phyloP scores from a whole-genome alignment of 495 filamentous ascomycete genomes.

The Aspergillus steynii region DNA sequence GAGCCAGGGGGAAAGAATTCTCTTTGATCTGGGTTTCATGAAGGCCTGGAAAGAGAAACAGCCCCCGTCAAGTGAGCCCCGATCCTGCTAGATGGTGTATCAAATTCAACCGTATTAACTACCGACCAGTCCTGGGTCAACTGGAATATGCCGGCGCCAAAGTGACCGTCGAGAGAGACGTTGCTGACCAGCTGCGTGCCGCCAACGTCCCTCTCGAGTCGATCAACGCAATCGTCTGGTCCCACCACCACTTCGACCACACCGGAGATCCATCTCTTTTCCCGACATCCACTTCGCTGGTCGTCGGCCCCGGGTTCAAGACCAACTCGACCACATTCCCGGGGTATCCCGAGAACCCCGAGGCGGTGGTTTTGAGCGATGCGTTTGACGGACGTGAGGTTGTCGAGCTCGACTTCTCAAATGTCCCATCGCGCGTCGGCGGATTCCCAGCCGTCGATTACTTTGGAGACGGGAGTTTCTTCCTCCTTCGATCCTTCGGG shows the following conservation, averaged over 20 bases:
- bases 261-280: slow-evolving; percentile 32
- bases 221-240: slow-evolving; percentile 16
- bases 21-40: too few relatives aligned
- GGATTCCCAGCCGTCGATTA: slow-evolving; percentile 11
- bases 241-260: slow-evolving; percentile 30
- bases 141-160: too few relatives aligned
- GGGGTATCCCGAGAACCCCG: slow-evolving; percentile 27
- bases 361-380: slow-evolving; percentile 13
- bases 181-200: background rate
- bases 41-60: too few relatives aligned
- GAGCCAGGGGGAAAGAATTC: too few relatives aligned
- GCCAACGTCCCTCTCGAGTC: too few relatives aligned
- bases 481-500: background rate
- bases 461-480: slow-evolving; percentile 12
- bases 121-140: too few relatives aligned
- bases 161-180: background rate
- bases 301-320: slow-evolving; percentile 37
- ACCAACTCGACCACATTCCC: slow-evolving; percentile 22
- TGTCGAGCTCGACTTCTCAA: slow-evolving; percentile 14
- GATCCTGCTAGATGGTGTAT: too few relatives aligned
- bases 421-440: background rate
- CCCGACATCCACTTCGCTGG: slow-evolving; percentile 27
- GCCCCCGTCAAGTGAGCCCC: too few relatives aligned
- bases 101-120: too few relatives aligned
- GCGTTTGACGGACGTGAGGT: slow-evolving; percentile 13